phyloP scores from a whole-genome alignment of 169 alveolate species.

The Theileria equi region DNA sequence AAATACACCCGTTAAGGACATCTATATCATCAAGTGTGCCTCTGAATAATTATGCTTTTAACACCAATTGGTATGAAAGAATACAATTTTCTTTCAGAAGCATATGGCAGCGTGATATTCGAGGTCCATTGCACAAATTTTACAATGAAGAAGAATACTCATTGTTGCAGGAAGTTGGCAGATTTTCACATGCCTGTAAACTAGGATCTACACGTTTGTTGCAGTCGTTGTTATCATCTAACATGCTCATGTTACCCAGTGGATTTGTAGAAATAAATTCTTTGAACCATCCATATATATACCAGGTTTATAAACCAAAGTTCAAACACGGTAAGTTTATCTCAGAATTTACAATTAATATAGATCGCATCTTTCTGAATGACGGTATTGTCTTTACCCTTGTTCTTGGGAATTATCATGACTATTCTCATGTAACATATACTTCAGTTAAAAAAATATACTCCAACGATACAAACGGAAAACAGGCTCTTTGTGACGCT shows the following conservation, averaged over 20 bases:
- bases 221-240: conserved; percentile 15
- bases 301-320: conserved; percentile 39
- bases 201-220: conserved; percentile 23
- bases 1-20: conserved; percentile 37
- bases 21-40: too few species aligned
- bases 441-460: conserved; percentile 69
- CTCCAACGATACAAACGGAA: conserved; percentile 74
- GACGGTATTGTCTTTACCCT: conserved; percentile 61
- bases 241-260: conserved; percentile 2
- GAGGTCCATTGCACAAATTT: conserved; percentile 3
- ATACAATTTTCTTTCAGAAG: conserved; percentile 47
- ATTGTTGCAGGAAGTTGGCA: conserved; percentile 49
- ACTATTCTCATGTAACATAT: conserved; percentile 12
- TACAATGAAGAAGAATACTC: conserved; percentile 42
- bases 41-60: conserved; percentile 4
- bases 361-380: conserved; percentile 44
- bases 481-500: conserved; percentile 71
- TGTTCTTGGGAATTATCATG: conserved; percentile 14
- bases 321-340: conserved; percentile 42
- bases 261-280: conserved; percentile 26
- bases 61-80: conserved; percentile 61
- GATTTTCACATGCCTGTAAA: conserved; percentile 20
- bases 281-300: conserved; percentile 2
- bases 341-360: neutral
- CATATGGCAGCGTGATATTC: conserved; percentile 7